Evolutionary conservation across 768 basidiomycete genomes (phyloP), one percentile per base, ranked within the genome.

Genomic region (Cystofilobasidium ferigula): DNA sequence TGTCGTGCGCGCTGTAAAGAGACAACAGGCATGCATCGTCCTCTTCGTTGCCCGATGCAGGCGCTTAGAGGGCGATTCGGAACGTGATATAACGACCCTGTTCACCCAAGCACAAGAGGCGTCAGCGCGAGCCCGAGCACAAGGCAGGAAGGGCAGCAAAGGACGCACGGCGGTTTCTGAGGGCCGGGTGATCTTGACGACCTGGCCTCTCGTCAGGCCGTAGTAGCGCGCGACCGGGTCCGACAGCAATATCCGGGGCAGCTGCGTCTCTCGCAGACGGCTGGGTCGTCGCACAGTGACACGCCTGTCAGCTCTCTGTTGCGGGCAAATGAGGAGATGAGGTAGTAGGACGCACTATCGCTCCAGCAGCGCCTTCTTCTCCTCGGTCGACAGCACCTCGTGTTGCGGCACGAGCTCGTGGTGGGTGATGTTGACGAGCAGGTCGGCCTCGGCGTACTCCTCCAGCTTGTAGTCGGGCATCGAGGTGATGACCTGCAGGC

Each of bases 151-250:
- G 20, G 16, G 20, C 9, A 35, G 24, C 4, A 22, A 24, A 18
- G 42, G 5, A 68, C 76, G 48, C 61, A 94, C 94, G 69, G 87
- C 89, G 22, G 95, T 99, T 80, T 98, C 95, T 77, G 89, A 92
- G 32, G 92, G 89, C 72, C 95, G 81, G 67, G 88, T 97, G 72
- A 99, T 98, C 80, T 95, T 97, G 77, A 99, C 95, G 56, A 99
- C 95, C 76, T 94, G 90, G 32, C 94, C 93, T 58, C 95, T 84
- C 72, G 85, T 83, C 64, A 99, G 83, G 60, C 95, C 95, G 78
- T 97, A 99, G 77, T 99, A 98, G 67, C 93, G 84, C 47, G 95
- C 91, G n/a, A 99, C 94, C 13, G 95, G 95, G 76, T 99, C 95
- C 32, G 86, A 85, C 48, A 95, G 77, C 78, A 97, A 93, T 69